Evolutionary conservation across 208 protist species (phyloP).

Genomic region (Leptomonas seymouri): DNA sequence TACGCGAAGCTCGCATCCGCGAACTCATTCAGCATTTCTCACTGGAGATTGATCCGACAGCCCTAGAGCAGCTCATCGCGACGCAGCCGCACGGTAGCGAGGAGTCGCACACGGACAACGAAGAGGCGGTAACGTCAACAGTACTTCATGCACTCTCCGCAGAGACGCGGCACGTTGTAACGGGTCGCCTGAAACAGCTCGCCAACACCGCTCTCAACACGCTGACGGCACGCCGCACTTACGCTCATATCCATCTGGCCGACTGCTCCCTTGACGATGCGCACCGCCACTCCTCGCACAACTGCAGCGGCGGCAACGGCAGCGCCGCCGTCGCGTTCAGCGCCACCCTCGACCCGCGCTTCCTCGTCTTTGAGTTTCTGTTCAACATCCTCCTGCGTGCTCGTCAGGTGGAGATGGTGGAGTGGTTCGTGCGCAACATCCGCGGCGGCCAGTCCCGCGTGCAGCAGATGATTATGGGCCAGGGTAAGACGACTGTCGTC

Average conservation of each 20-base stretch:
- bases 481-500: slow-evolving; percentile 96
- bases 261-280: background rate
- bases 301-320: background rate
- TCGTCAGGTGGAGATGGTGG: slow-evolving; percentile 93
- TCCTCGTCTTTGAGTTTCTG: slow-evolving; percentile 94
- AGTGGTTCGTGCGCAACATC: slow-evolving; percentile 82
- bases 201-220: slow-evolving; percentile 49
- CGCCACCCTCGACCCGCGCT: slow-evolving; percentile 82
- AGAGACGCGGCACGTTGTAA: slow-evolving; percentile 31
- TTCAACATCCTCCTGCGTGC: slow-evolving; percentile 93
- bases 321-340: slow-evolving; percentile 1
- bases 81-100: background rate
- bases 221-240: slow-evolving; percentile 65
- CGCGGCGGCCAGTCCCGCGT: slow-evolving; percentile 75
- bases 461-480: slow-evolving; percentile 97
- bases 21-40: slow-evolving; percentile 56
- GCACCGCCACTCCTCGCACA: background rate
- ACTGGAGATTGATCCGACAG: slow-evolving; percentile 43
- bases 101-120: background rate
- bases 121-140: background rate
- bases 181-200: slow-evolving; percentile 52
- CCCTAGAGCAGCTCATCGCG: slow-evolving; percentile 25
- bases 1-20: slow-evolving; percentile 22
- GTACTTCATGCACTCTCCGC: slow-evolving; percentile 21
- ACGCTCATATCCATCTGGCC: slow-evolving; percentile 29